Conservation (phyloP, 805 yeast species). For the Jamesozyma rosinii region DNA sequence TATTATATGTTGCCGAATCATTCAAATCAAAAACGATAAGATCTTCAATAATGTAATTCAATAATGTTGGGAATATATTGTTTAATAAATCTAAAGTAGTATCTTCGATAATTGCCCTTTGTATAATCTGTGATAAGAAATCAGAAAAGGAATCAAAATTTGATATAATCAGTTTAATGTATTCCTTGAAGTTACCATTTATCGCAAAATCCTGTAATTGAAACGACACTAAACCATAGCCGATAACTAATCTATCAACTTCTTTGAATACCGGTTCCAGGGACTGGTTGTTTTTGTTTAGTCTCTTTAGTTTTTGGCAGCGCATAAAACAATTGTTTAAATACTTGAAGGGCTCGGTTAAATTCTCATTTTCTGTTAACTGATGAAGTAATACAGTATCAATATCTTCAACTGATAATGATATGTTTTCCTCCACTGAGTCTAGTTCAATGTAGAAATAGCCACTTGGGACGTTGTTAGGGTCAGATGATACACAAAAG, state of each 20-base stretch:
- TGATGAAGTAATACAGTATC: conserved; percentile 27
- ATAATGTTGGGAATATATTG: conserved; percentile 34
- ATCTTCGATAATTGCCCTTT: conserved; percentile 58
- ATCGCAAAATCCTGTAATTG: conserved; percentile 49
- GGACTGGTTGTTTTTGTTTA: conserved; percentile 37
- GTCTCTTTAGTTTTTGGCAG: conserved; percentile 34
- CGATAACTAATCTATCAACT: conserved; percentile 33
- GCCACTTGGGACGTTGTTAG: conserved; percentile 13
- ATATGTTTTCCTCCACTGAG: neutral
- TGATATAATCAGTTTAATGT: conserved; percentile 24
- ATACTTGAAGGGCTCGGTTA: conserved; percentile 21
- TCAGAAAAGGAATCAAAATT: conserved; percentile 31
- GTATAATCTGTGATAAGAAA: conserved; percentile 48
- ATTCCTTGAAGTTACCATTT: conserved; percentile 17
- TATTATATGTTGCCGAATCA: conserved; percentile 40
- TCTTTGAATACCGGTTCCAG: conserved; percentile 36
- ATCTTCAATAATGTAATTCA: conserved; percentile 19
- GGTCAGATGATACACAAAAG: conserved; percentile 17
- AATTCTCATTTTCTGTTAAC: conserved; percentile 25
- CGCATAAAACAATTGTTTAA: conserved; percentile 24
- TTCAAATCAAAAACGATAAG: conserved; percentile 34
- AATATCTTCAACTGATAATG: conserved; percentile 10
- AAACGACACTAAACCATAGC: conserved; percentile 60
- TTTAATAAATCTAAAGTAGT: conserved; percentile 50
- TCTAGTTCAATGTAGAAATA: conserved; percentile 1